A percentile compares a stretch with the other conserved stretches of the same genome.
These are phyloP conservation scores for Colletotrichum trifolii DNA, from an alignment of 2,329 filamentous ascomycete genomes.

Conservation along the genomic window DNA sequence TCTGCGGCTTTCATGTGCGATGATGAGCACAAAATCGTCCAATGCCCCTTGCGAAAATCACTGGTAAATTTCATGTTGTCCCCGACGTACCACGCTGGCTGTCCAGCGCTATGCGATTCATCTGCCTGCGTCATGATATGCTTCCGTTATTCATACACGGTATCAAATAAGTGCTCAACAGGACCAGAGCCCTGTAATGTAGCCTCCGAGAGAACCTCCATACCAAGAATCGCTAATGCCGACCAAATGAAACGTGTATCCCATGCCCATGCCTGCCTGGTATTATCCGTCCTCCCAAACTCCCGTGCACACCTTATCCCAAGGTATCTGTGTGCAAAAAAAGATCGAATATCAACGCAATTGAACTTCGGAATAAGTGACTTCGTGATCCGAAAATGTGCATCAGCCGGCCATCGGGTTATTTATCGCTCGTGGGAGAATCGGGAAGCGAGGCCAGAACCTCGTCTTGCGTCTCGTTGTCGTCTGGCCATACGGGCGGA, in stretches of 20 bases:
- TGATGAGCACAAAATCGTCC: neutral
- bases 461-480: slow-evolving; percentile 39
- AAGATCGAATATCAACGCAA: slow-evolving; percentile 8
- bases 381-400: slow-evolving; percentile 8
- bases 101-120: slow-evolving; percentile 17
- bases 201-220: neutral
- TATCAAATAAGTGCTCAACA: slow-evolving; percentile 12
- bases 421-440: slow-evolving; percentile 25
- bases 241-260: slow-evolving; percentile 19
- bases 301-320: slow-evolving; percentile 28
- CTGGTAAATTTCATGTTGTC: slow-evolving; percentile 12
- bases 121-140: slow-evolving; percentile 29
- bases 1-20: neutral
- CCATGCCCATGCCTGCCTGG: slow-evolving; percentile 17
- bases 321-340: slow-evolving; percentile 29
- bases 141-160: slow-evolving; percentile 13
- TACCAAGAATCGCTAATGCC: slow-evolving; percentile 21
- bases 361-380: slow-evolving; percentile 18
- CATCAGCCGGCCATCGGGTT: slow-evolving; percentile 4
- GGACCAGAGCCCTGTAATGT: slow-evolving; percentile 1
- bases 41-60: no score
- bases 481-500: slow-evolving; percentile 54
- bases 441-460: slow-evolving; percentile 27
- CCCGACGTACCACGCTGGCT: slow-evolving; percentile 14
- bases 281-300: slow-evolving; percentile 21